A percentile compares a stretch with the other conserved stretches of the same genome.
Conservation (phyloP, 2,329 filamentous ascomycete genomes). For the Colletotrichum siamense region DNA sequence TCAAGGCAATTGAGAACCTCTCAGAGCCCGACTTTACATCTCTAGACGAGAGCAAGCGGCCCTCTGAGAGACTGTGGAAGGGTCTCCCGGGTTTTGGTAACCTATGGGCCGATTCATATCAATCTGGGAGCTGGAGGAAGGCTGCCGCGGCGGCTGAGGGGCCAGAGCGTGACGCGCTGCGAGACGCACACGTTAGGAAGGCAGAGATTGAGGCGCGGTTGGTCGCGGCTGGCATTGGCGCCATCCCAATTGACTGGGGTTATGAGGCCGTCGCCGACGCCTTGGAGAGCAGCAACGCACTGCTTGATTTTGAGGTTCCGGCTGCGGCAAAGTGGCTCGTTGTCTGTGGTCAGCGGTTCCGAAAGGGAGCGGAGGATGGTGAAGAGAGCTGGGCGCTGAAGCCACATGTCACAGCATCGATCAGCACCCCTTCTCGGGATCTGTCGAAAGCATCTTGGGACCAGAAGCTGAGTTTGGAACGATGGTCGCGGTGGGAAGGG, state of each 20-base stretch:
- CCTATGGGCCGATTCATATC: background rate
- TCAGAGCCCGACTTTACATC: background rate
- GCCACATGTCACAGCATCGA: background rate
- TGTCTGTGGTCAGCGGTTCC: background rate
- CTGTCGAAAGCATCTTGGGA: background rate
- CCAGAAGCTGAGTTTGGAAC: background rate
- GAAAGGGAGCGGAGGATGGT: background rate
- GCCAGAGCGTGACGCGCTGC: background rate
- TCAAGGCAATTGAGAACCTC: background rate
- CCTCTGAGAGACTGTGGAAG: background rate
- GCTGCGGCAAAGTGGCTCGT: background rate
- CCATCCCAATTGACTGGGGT: background rate
- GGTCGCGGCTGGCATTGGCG: background rate
- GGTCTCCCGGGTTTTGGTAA: background rate
- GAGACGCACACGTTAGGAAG: background rate
- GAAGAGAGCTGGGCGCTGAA: background rate
- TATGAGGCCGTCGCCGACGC: background rate
- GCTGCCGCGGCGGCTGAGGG: background rate
- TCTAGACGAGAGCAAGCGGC: background rate
- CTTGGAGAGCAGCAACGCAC: background rate
- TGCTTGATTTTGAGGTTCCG: background rate
- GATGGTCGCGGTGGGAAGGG: background rate
- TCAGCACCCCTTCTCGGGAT: background rate
- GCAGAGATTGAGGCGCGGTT: background rate
- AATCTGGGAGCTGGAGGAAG: background rate